Percentiles rank a stretch among this genome's conserved stretches.
Evolutionary conservation across 305 asterid genomes (phyloP).

Genomic region (Lippia alba): DNA sequence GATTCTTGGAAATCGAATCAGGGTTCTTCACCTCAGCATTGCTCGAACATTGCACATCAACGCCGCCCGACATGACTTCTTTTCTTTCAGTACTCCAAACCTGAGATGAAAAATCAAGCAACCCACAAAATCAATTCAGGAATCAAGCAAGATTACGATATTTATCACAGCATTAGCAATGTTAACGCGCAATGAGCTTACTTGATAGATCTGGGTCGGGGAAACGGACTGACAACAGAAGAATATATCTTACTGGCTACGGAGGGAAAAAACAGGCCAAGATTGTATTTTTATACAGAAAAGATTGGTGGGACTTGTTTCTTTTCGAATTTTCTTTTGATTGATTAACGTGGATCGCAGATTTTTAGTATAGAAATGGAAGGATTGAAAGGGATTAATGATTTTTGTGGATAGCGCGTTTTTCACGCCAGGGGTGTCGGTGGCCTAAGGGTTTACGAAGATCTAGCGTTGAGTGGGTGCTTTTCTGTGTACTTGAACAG

Average conservation of each 20-base stretch:
- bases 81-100: constrained; percentile 21
- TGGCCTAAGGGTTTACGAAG: constrained; percentile 27
- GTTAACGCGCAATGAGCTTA: constrained; percentile 25
- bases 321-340: not conserved
- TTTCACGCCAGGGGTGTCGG: constrained; percentile 35
- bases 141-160: constrained; percentile 15
- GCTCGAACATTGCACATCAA: constrained; percentile 15
- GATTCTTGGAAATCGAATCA: constrained; percentile 33
- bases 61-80: constrained; percentile 25
- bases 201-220: constrained; percentile 37
- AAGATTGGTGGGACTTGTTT: not conserved
- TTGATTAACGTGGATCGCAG: constrained; percentile 18
- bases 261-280: constrained; percentile 28
- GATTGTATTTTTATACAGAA: not conserved
- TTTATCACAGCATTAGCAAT: not conserved
- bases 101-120: constrained; percentile 28
- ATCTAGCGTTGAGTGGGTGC: constrained; percentile 27
- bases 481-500: constrained; percentile 7
- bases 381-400: constrained; percentile 22
- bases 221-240: not conserved
- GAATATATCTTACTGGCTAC: constrained; percentile 3
- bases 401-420: constrained; percentile 16
- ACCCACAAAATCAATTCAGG: constrained; percentile 21
- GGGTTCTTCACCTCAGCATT: constrained; percentile 26
- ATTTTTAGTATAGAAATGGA: constrained; percentile 18